Base-by-base conservation (phyloP, 805 yeast genomes). In the Candida hungchunana region DNA sequence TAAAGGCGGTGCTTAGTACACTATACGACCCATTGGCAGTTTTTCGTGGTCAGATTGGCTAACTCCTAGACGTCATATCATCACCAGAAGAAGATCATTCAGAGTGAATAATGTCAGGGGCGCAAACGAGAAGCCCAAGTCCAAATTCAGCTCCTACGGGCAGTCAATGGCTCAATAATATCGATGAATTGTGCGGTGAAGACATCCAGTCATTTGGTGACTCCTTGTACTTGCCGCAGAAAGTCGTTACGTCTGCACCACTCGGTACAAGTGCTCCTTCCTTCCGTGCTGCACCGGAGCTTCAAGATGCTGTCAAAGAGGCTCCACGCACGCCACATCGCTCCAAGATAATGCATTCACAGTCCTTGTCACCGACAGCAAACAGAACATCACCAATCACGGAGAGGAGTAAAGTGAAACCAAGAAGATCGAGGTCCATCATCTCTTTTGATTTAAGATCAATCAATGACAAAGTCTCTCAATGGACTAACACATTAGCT, bases 401-500 rank as follows among this genome's bases (percentile, higher is more conserved):
- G 27, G n/a, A n/a, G n/a, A n/a, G n/a, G n/a, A n/a, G n/a, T n/a
- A n/a, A n/a, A n/a, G n/a, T n/a, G n/a, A n/a, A n/a, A n/a, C n/a
- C n/a, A 12, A 34, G 21, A 10, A 39, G 58, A 30, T 41, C 55
- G 17, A 36, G 37, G 5, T 54, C 59, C 1, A 32, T 48, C 3
- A 40, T 51, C 10, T 53, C 59, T 1, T 26, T 53, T 15, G 59
- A 56, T 17, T 37, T 44, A 25, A 43, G 30, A 22, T 39, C 37
- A 3, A 36, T 50, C 20, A 50, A 46, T 17, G 48, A 52, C 7
- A 40, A 39, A 21, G 55, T 53, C 3, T 36, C 52, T 2, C 44
- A 47, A 38, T 58, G 62, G 62, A 55, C 52, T 2, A 42, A 40
- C 18, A 43, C 56, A 7, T 25, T 58, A 6, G 46, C 57, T 3